Percentiles rank a stretch among this genome's conserved stretches.
phyloP scores from a whole-genome alignment of 1,284 basidiomycete species.

The Lentinus polychrous region DNA sequence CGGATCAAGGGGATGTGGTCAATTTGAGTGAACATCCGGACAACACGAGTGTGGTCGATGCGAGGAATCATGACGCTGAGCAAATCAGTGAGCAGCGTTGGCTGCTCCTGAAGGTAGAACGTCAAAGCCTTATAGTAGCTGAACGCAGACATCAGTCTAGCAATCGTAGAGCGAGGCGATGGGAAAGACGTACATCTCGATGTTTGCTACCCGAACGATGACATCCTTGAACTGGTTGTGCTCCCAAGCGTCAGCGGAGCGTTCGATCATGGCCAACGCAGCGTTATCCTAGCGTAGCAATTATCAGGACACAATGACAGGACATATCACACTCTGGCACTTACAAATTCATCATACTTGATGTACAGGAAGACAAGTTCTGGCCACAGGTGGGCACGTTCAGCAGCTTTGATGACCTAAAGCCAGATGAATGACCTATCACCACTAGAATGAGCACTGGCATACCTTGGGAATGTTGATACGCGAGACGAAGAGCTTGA shows the following conservation, averaged over 20 bases:
- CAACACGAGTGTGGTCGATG: conserved; percentile 92
- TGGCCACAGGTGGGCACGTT: conserved; percentile 98
- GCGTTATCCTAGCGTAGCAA: conserved; percentile 75
- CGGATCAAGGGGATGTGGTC: conserved; percentile 95
- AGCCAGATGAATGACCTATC: neutral
- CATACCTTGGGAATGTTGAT: conserved; percentile 85
- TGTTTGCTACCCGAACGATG: conserved; percentile 91
- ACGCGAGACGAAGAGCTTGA: conserved; percentile 95
- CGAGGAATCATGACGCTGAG: conserved; percentile 89
- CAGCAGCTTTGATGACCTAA: conserved; percentile 89
- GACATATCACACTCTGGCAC: conserved; percentile 21
- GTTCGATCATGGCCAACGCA: conserved; percentile 97
- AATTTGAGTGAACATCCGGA: conserved; percentile 92
- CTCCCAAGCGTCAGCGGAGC: conserved; percentile 95
- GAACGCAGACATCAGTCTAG: conserved; percentile 4
- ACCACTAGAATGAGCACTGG: conserved; percentile 8
- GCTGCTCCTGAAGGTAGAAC: conserved; percentile 92
- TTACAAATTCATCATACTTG: conserved; percentile 92
- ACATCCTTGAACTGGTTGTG: conserved; percentile 99
- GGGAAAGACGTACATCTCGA: conserved; percentile 74
- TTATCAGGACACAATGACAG: neutral
- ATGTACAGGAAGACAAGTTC: conserved; percentile 98
- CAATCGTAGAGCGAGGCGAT: conserved; percentile 1
- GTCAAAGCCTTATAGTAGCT: conserved; percentile 87
- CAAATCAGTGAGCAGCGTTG: conserved; percentile 88